Base-by-base conservation (phyloP, 371 early-diverging fungal genomes). In the Rhizomucor pusillus region DNA sequence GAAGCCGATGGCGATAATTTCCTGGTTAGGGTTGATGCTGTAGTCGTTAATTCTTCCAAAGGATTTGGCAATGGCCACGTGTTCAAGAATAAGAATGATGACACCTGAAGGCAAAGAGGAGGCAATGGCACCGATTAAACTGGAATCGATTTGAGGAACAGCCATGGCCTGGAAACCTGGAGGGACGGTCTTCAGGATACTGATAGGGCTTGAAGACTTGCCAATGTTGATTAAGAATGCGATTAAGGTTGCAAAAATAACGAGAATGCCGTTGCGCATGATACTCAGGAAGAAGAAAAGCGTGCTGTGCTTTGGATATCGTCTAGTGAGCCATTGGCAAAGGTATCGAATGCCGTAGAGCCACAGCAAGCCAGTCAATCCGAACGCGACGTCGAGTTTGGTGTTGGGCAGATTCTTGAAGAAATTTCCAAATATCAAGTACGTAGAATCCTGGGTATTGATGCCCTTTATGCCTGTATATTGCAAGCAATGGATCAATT, bases 1-100 rank as follows among this genome's bases (percentile, higher is more conserved):
- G 19, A 89, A 56, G 9, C 94, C 94, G 25, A 94, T 77, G 12
- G 94, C 92, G 47, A 93, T 81, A 20, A 93, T 66, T 66, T 96
- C 96, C 66, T 93, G 93, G 61, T 86, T 85, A 25, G 87, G 77
- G 34, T 81, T 75, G 57, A 88, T 75, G 1, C 63, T 54, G 47
- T 80, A 80, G 57, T 80, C 85, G 73, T 73, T 88, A 75, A 80
- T 83, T 65, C 77, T 81, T 11, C 89, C 93, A 73, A 90, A 90
- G 1, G 91, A 81, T 67, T 91, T 89, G 52, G 84, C 81, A 56
- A 92, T 85, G 5, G 92, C 89, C 45, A 92, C 85, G 65, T 92
- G 92, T 63, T 93, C 95, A 23, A 94, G 66, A 54, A 92, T 80
- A 40, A 85, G 67, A 23, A 92, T 85, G 40, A 92, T 67, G 11